These are phyloP conservation scores for Simplicillium aogashimaense DNA, from an alignment of 2,329 filamentous ascomycete genomes.

Conservation along the genomic window DNA sequence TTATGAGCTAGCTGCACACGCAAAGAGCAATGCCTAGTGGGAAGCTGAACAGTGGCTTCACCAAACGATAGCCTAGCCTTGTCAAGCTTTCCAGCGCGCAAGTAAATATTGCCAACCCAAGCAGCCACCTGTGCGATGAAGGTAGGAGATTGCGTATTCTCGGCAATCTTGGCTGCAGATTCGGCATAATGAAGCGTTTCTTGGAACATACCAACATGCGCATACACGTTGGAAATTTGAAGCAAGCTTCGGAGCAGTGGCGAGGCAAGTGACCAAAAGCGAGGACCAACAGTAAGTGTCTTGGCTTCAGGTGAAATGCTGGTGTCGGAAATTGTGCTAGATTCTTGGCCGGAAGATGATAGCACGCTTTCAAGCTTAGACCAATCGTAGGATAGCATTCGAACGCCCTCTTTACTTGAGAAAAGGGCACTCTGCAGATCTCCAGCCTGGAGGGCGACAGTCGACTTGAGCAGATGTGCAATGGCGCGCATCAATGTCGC, in stretches of 20 bases:
- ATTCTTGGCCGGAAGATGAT: slow-evolving; percentile 13
- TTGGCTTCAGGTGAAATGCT: slow-evolving; percentile 17
- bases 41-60: slow-evolving; percentile 40
- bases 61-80: slow-evolving; percentile 44
- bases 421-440: slow-evolving; percentile 47
- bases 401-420: slow-evolving; percentile 47
- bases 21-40: slow-evolving; percentile 24
- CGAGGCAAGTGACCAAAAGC: slow-evolving; percentile 71
- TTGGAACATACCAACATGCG: slow-evolving; percentile 75
- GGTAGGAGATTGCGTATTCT: slow-evolving; percentile 53
- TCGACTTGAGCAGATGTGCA: slow-evolving; percentile 48
- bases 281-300: slow-evolving; percentile 31
- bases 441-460: slow-evolving; percentile 53
- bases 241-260: slow-evolving; percentile 62
- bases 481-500: slow-evolving; percentile 19
- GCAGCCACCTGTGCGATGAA: slow-evolving; percentile 43
- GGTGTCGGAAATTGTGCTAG: slow-evolving; percentile 17
- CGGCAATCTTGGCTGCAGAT: slow-evolving; percentile 69
- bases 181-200: slow-evolving; percentile 85
- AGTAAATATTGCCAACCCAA: slow-evolving; percentile 44
- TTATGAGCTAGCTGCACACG: slow-evolving; percentile 38
- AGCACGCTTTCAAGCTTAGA: slow-evolving; percentile 31
- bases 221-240: slow-evolving; percentile 68
- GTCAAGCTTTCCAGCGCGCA: slow-evolving; percentile 47
- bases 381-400: slow-evolving; percentile 47